Evolutionary conservation across 1,284 basidiomycete genomes (phyloP).

Genomic region (Tilletia caries): DNA sequence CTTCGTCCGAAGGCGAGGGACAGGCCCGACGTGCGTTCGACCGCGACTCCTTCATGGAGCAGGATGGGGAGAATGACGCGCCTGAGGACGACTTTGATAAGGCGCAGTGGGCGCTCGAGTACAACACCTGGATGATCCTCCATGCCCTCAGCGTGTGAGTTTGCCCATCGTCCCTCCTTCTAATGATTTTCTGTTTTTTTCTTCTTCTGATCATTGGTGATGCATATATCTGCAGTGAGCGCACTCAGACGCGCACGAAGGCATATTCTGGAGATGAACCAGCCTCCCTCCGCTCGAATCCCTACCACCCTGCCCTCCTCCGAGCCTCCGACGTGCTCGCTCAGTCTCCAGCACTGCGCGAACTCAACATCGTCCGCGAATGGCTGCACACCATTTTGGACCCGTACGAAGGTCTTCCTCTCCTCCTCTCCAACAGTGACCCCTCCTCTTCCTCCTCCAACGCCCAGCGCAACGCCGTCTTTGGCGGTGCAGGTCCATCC

Average conservation of each 20-base stretch:
- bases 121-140: slow-evolving; percentile 41
- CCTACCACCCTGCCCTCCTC: slow-evolving; percentile 47
- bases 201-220: not conserved
- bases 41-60: slow-evolving; percentile 12
- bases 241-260: not conserved
- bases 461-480: not conserved
- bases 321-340: slow-evolving; percentile 46
- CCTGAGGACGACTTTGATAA: slow-evolving; percentile 19
- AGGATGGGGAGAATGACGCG: slow-evolving; percentile 24
- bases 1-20: slow-evolving; percentile 30
- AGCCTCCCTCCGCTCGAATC: slow-evolving; percentile 16
- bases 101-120: slow-evolving; percentile 34
- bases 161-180: not conserved
- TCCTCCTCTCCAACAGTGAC: not conserved
- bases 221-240: slow-evolving; percentile 12
- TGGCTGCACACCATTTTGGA: slow-evolving; percentile 32
- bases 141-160: slow-evolving; percentile 33
- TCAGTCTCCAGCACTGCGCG: slow-evolving; percentile 35
- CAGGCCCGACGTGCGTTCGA: slow-evolving; percentile 18
- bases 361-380: slow-evolving; percentile 47
- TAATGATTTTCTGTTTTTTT: not conserved
- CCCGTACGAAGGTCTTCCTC: not conserved
- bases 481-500: not conserved
- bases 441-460: not conserved
- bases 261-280: not conserved